Percentiles rank a stretch among this genome's conserved stretches.
phyloP scores from a whole-genome alignment of 305 asterid species.

The Solanum hybrid region DNA sequence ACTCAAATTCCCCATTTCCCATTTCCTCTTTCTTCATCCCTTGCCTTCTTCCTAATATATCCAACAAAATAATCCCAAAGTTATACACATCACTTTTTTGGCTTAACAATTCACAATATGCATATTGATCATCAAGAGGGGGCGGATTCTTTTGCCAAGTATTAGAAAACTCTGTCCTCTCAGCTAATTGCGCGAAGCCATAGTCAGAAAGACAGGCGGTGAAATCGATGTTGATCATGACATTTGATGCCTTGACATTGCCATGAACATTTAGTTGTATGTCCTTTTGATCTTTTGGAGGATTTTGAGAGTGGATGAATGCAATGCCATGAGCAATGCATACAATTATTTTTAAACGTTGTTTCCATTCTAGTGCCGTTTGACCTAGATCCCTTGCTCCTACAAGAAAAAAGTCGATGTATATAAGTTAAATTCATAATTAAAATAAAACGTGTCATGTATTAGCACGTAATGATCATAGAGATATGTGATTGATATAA shows the following conservation, averaged over 20 bases:
- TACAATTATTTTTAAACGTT: no score
- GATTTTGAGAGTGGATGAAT: no score
- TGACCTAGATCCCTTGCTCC: no score
- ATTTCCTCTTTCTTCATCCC: neutral
- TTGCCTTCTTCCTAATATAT: constrained; percentile 27
- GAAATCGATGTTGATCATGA: constrained; percentile 42
- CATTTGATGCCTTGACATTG: constrained; percentile 44
- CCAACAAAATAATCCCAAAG: constrained; percentile 43
- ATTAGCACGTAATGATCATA: no score
- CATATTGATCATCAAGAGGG: neutral
- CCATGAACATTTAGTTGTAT: no score
- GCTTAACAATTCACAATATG: constrained; percentile 9
- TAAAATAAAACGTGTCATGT: no score
- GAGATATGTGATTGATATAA: no score
- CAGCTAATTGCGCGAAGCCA: constrained; percentile 43
- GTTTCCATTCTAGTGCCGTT: no score
- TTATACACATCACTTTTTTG: constrained; percentile 36
- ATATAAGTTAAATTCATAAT: no score
- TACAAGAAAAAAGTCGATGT: no score
- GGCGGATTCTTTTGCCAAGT: constrained; percentile 17
- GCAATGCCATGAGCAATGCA: no score
- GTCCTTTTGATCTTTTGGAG: no score
- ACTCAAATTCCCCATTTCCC: constrained; percentile 11
- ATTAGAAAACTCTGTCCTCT: constrained; percentile 18
- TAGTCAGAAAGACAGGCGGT: constrained; percentile 34